phyloP scores from a whole-genome alignment of 2,329 filamentous ascomycete species.

The Ophiosphaerella korrae region DNA sequence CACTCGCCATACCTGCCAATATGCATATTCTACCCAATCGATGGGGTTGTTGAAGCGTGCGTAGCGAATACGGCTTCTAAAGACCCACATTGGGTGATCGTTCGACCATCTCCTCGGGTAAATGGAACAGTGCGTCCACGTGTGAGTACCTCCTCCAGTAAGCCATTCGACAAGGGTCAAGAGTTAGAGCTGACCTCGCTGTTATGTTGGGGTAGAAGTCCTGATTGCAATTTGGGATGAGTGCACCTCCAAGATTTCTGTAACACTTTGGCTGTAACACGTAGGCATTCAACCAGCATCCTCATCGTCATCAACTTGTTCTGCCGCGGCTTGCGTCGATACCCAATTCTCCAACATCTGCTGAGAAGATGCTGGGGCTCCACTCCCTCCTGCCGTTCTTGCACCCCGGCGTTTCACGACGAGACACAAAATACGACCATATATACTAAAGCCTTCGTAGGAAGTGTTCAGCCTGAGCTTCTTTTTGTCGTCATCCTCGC shows the following conservation, averaged over 20 bases:
- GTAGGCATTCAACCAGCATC: slow-evolving; percentile 33
- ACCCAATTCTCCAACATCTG: slow-evolving; percentile 52
- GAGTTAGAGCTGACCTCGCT: not conserved
- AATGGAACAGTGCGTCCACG: slow-evolving; percentile 33
- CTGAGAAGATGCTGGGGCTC: slow-evolving; percentile 36
- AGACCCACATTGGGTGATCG: slow-evolving; percentile 11
- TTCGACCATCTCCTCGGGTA: slow-evolving; percentile 17
- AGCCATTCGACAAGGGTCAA: slow-evolving; percentile 5
- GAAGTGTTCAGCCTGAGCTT: slow-evolving; percentile 83
- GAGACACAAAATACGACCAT: slow-evolving; percentile 88
- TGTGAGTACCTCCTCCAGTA: slow-evolving; percentile 17
- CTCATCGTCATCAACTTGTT: slow-evolving; percentile 42
- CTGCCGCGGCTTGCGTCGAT: slow-evolving; percentile 48
- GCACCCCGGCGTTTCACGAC: slow-evolving; percentile 75
- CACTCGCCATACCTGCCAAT: not conserved
- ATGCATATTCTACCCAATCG: not conserved
- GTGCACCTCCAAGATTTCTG: slow-evolving; percentile 16
- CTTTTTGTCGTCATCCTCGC: slow-evolving; percentile 77
- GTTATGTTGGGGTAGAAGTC: slow-evolving; percentile 19
- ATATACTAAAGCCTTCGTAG: slow-evolving; percentile 96
- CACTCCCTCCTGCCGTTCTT: slow-evolving; percentile 22
- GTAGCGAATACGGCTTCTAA: slow-evolving; percentile 5
- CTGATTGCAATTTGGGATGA: not conserved
- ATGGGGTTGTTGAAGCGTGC: not conserved
- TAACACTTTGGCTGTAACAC: not conserved